phyloP scores from a whole-genome alignment of 2,329 filamentous ascomycete species.

The Colletotrichum tamarilloi region DNA sequence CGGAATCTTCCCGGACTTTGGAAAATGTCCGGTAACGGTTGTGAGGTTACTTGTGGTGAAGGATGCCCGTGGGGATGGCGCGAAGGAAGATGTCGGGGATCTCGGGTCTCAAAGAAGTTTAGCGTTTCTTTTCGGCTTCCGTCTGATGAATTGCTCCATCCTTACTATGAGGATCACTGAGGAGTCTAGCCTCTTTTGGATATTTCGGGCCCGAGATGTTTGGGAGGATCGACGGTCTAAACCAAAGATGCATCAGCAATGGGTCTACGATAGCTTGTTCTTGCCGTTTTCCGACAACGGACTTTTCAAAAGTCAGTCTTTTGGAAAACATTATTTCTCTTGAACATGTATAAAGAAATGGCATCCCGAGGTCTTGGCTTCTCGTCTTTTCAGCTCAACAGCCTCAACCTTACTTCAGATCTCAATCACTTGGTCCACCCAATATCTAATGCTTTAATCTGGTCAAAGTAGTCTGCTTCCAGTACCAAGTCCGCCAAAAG shows the following conservation, averaged over 20 bases:
- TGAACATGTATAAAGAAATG: background rate
- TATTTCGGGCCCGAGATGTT: background rate
- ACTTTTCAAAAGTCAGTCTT: background rate
- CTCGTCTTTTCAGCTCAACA: background rate
- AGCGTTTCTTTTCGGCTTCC: background rate
- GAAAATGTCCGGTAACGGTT: background rate
- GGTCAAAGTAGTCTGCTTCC: background rate
- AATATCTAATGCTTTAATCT: background rate
- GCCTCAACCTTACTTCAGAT: background rate
- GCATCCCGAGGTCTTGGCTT: background rate
- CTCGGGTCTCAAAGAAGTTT: background rate
- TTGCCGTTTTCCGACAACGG: background rate
- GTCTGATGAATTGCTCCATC: background rate
- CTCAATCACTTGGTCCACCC: background rate
- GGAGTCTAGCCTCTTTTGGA: background rate
- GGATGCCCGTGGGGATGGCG: background rate
- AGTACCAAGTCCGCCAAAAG: background rate
- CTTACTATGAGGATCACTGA: background rate
- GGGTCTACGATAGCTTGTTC: background rate
- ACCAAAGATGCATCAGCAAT: background rate
- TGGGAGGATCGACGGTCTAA: background rate
- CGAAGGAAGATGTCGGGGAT: background rate
- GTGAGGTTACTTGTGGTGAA: background rate
- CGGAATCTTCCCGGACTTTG: background rate
- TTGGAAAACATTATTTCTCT: background rate